phyloP scores from a whole-genome alignment of 1,284 basidiomycete species.

The Naganishia cerealis region DNA sequence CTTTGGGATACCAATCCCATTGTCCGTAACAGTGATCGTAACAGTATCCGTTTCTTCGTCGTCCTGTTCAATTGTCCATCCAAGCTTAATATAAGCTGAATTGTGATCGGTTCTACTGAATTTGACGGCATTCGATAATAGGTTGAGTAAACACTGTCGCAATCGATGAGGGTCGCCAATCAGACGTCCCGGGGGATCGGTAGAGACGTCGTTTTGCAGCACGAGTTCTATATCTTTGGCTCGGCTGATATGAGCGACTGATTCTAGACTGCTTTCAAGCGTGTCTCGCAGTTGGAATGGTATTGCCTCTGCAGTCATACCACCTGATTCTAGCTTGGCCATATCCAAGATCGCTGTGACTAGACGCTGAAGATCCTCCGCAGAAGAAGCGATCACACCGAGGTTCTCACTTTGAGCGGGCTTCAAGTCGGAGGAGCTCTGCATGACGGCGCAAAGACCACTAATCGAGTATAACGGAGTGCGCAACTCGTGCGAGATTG shows the following conservation, averaged over 20 bases:
- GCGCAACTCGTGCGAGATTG: conserved; percentile 55
- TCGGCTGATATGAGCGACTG: conserved; percentile 46
- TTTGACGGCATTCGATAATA: conserved; percentile 49
- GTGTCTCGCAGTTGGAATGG: conserved; percentile 53
- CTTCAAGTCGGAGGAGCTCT: conserved; percentile 48
- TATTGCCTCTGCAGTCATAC: conserved; percentile 53
- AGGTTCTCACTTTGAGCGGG: conserved; percentile 55
- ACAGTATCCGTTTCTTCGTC: conserved; percentile 35
- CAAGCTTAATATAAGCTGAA: conserved; percentile 39
- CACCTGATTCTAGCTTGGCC: conserved; percentile 54
- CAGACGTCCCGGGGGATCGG: conserved; percentile 43
- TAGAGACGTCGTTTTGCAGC: conserved; percentile 40
- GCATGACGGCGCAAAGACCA: conserved; percentile 52
- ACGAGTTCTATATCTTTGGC: conserved; percentile 48
- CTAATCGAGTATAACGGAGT: conserved; percentile 44
- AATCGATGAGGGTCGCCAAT: conserved; percentile 50
- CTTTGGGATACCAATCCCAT: conserved; percentile 44
- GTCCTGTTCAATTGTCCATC: conserved; percentile 38
- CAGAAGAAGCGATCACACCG: conserved; percentile 53
- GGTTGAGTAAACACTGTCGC: conserved; percentile 47
- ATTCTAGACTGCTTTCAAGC: conserved; percentile 47
- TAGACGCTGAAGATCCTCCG: conserved; percentile 55
- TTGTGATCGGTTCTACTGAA: conserved; percentile 42
- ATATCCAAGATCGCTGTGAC: conserved; percentile 57
- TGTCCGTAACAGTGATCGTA: conserved; percentile 44